These are phyloP conservation scores for Poronia punctata DNA, from an alignment of 495 filamentous ascomycete species.

Conservation along the genomic window DNA sequence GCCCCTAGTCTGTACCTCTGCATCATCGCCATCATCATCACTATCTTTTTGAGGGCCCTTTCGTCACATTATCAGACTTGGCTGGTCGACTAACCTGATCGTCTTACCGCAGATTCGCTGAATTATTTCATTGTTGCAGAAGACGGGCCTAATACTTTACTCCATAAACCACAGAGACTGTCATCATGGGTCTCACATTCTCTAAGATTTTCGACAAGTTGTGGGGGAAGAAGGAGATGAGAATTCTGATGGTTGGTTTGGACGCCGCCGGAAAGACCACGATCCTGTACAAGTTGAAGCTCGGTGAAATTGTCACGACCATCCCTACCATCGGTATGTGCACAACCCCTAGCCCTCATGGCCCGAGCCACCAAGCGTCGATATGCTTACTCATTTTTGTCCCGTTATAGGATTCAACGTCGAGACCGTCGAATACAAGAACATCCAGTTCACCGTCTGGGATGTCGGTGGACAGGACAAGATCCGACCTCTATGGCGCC, in stretches of 20 bases:
- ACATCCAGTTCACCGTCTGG: conserved; percentile 99
- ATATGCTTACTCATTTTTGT: too few species aligned
- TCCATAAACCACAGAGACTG: conserved; percentile 26
- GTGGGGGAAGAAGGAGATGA: conserved; percentile 99
- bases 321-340: conserved; percentile 97
- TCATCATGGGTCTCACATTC: conserved; percentile 89
- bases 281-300: conserved; percentile 99
- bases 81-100: conserved; percentile 9
- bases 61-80: conserved; percentile 5
- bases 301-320: conserved; percentile 99
- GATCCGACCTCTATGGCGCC: conserved; percentile 98
- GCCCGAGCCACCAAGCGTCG: too few species aligned
- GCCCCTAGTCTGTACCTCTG: conserved; percentile 14
- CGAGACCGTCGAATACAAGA: conserved; percentile 99
- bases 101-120: conserved; percentile 7
- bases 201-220: conserved; percentile 91
- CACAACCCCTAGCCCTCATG: not conserved
- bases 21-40: conserved; percentile 13
- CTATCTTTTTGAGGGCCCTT: not conserved
- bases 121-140: conserved; percentile 9
- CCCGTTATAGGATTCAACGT: conserved; percentile 84
- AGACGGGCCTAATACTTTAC: conserved; percentile 19
- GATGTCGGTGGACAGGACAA: conserved; percentile 99
- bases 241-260: conserved; percentile 98
- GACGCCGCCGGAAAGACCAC: conserved; percentile 99